These are phyloP conservation scores for Phytophthora fragariae DNA, from an alignment of 352 stramenopile genomes.

Conservation along the genomic window DNA sequence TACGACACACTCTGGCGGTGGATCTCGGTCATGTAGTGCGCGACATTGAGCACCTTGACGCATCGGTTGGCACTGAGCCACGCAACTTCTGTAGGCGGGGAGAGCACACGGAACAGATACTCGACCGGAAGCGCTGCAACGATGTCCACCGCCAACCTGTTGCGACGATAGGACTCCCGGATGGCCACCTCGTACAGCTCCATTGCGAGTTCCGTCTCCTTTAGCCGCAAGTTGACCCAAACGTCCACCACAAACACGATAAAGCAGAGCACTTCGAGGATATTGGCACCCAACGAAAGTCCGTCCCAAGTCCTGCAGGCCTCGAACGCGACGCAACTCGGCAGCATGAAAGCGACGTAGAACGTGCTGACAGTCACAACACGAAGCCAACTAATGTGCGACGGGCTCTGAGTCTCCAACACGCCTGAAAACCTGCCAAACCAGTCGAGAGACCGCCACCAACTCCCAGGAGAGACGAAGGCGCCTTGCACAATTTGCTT, in stretches of 20 bases:
- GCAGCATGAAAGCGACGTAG: conserved; percentile 53
- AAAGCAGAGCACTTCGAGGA: conserved; percentile 49
- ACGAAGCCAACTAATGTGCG: conserved; percentile 57
- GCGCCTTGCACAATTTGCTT: conserved; percentile 1
- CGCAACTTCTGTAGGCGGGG: conserved; percentile 11
- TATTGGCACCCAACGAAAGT: conserved; percentile 33
- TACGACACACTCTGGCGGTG: conserved; percentile 53
- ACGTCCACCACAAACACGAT: conserved; percentile 54
- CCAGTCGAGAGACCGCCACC: conserved; percentile 4
- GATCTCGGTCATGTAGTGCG: conserved; percentile 61
- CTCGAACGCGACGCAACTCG: conserved; percentile 64
- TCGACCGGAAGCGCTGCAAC: conserved; percentile 56
- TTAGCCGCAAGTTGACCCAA: conserved; percentile 64
- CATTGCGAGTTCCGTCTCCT: conserved; percentile 49
- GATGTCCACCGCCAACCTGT: conserved; percentile 54
- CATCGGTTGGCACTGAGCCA: conserved; percentile 60
- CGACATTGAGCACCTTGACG: conserved; percentile 63
- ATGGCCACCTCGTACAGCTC: conserved; percentile 67
- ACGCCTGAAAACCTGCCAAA: conserved; percentile 14
- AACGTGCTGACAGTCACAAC: conserved; percentile 45
- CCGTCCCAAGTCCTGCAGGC: conserved; percentile 44
- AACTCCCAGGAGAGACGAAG: not conserved
- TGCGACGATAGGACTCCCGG: conserved; percentile 47
- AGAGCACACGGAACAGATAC: conserved; percentile 35
- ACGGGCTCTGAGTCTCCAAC: conserved; percentile 46